Evolutionary conservation across 192 early-diverging fungal genomes (phyloP).

Genomic region (Gaertneriomyces sp.): DNA sequence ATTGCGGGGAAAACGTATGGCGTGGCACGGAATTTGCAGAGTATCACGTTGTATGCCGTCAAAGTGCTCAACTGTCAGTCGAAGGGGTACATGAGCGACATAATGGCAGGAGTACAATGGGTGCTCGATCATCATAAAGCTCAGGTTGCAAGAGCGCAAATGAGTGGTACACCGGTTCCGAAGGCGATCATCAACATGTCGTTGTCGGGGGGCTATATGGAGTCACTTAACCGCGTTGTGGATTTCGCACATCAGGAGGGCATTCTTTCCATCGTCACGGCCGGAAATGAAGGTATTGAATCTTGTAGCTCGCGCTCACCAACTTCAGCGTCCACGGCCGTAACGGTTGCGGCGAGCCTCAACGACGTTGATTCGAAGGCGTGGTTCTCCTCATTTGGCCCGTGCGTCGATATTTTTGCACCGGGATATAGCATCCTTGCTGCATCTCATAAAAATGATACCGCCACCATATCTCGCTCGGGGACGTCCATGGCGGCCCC

Average conservation of each 20-base stretch:
- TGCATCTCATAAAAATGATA: not conserved
- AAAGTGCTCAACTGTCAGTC: not conserved
- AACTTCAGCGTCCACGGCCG: not conserved
- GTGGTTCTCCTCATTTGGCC: not conserved
- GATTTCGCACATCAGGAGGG: not conserved
- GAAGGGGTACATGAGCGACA: not conserved
- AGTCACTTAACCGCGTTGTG: not conserved
- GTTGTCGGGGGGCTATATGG: not conserved
- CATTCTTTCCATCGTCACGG: not conserved
- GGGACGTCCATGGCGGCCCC: slow-evolving; percentile 2
- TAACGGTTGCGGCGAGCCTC: not conserved
- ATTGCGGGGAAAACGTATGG: not conserved
- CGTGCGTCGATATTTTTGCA: slow-evolving; percentile 1
- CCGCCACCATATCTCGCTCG: not conserved
- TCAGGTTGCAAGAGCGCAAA: not conserved
- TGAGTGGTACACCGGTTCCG: not conserved
- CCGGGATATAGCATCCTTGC: not conserved
- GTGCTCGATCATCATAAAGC: slow-evolving; percentile 6
- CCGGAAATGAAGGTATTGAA: slow-evolving; percentile 8
- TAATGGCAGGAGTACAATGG: not conserved
- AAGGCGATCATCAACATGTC: not conserved
- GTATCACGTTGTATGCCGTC: not conserved
- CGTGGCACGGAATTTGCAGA: not conserved
- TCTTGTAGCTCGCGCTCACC: not conserved
- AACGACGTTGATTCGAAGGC: not conserved